These are phyloP conservation scores for Rhododendron ferrugineum DNA, from an alignment of 148 eudicot genomes.

Conservation along the genomic window DNA sequence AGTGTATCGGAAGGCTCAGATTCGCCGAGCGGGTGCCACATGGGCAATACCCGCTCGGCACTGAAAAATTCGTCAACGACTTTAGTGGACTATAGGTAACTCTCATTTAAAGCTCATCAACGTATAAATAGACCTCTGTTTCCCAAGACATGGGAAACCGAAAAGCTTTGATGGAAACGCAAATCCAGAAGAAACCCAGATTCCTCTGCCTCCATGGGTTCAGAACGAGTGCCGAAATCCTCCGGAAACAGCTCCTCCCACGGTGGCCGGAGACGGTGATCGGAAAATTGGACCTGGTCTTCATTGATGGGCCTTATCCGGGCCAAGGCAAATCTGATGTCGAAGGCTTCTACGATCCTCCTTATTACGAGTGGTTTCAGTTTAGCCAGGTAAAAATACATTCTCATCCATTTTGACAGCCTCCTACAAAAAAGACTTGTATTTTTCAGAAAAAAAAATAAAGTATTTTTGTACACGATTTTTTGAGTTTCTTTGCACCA, in stretches of 20 bases:
- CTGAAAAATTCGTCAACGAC: no score
- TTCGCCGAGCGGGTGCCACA: no score
- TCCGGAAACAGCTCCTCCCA: constrained; percentile 10
- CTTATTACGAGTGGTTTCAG: constrained; percentile 23
- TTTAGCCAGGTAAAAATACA: constrained; percentile 9
- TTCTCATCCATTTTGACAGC: no score
- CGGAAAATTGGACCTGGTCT: constrained; percentile 15
- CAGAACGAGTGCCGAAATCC: constrained; percentile 23
- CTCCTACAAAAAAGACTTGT: no score
- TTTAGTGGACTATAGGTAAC: no score
- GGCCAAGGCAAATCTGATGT: constrained; percentile 16
- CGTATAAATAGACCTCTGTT: neutral
- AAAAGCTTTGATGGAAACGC: neutral
- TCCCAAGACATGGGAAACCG: neutral
- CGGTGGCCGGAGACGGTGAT: constrained; percentile 22
- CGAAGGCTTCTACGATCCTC: constrained; percentile 20
- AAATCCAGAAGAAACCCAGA: constrained; percentile 10
- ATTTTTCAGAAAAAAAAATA: no score
- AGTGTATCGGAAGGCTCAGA: no score
- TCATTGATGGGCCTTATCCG: constrained; percentile 17
- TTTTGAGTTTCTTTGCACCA: no score
- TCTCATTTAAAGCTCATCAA: neutral
- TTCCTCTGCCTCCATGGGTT: constrained; percentile 23
- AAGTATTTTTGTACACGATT: no score
- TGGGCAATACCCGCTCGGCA: no score